phyloP scores from a whole-genome alignment of 306 rosid species.

The Senna tora region DNA sequence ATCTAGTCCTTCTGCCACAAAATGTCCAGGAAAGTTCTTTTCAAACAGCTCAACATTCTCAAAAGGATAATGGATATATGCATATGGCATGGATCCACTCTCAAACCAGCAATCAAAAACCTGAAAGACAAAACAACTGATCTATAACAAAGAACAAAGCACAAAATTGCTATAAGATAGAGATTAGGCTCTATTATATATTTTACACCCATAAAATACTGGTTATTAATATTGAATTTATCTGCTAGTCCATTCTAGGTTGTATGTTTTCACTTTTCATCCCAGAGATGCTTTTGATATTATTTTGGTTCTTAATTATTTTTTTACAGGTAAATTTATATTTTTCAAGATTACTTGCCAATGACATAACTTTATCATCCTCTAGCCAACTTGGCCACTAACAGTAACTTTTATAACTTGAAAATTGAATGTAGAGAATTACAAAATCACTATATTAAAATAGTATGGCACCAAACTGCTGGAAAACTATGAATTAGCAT shows the following conservation, averaged over 20 bases:
- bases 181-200: constrained; percentile 1
- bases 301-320: constrained; percentile 28
- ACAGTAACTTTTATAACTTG: constrained; percentile 15
- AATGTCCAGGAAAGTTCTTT: constrained; percentile 92
- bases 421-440: constrained; percentile 1
- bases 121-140: constrained; percentile 50
- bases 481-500: no score
- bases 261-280: background rate
- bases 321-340: background rate
- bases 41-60: constrained; percentile 86
- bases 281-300: background rate
- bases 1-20: constrained; percentile 97
- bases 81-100: constrained; percentile 99
- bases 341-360: background rate
- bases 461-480: background rate
- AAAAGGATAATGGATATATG: constrained; percentile 95
- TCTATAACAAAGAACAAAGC: constrained; percentile 27
- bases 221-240: background rate
- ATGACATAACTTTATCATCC: constrained; percentile 9
- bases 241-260: constrained; percentile 7
- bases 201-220: background rate
- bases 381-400: constrained; percentile 12
- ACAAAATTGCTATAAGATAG: background rate
- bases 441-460: constrained; percentile 21
- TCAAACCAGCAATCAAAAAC: constrained; percentile 99